Conservation (phyloP, 805 yeast genomes). For the Ogataea salicorniae region DNA sequence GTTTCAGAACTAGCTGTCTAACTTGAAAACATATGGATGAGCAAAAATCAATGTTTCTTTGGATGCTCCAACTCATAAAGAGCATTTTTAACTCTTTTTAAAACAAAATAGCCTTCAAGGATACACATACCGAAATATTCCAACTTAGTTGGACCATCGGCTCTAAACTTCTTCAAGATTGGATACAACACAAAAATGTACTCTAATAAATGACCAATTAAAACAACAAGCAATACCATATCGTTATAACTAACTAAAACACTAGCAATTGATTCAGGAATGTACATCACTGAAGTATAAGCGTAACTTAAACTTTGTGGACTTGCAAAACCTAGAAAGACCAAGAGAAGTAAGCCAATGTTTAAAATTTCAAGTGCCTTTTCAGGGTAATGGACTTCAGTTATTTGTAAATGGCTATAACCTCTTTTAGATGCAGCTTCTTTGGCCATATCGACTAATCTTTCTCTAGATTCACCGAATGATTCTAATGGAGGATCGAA, state of each 20-base stretch:
- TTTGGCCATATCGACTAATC: slow-evolving; percentile 70
- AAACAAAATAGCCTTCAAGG: slow-evolving; percentile 57
- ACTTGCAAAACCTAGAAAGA: slow-evolving; percentile 6
- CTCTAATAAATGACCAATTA: slow-evolving; percentile 49
- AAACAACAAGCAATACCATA: background rate
- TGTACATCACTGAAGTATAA: slow-evolving; percentile 2
- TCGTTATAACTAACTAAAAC: slow-evolving; percentile 18
- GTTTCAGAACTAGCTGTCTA: no score
- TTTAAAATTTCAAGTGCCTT: slow-evolving; percentile 19
- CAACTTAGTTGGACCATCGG: slow-evolving; percentile 42
- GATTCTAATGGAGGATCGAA: slow-evolving; percentile 47
- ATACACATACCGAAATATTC: slow-evolving; percentile 52
- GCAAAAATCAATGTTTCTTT: slow-evolving; percentile 3
- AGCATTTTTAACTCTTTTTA: slow-evolving; percentile 36
- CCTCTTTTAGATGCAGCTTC: slow-evolving; percentile 61
- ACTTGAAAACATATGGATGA: no score
- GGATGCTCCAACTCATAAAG: slow-evolving; percentile 13
- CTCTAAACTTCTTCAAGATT: slow-evolving; percentile 51
- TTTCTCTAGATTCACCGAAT: slow-evolving; percentile 42
- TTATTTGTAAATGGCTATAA: slow-evolving; percentile 50
- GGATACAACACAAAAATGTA: slow-evolving; percentile 44
- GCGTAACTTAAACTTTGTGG: slow-evolving; percentile 5
- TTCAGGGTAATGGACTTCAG: slow-evolving; percentile 39
- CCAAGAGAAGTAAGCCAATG: slow-evolving; percentile 1
- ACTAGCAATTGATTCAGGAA: slow-evolving; percentile 6